phyloP scores from a whole-genome alignment of 1,284 basidiomycete genomes.

The Xanthoconium separans region DNA sequence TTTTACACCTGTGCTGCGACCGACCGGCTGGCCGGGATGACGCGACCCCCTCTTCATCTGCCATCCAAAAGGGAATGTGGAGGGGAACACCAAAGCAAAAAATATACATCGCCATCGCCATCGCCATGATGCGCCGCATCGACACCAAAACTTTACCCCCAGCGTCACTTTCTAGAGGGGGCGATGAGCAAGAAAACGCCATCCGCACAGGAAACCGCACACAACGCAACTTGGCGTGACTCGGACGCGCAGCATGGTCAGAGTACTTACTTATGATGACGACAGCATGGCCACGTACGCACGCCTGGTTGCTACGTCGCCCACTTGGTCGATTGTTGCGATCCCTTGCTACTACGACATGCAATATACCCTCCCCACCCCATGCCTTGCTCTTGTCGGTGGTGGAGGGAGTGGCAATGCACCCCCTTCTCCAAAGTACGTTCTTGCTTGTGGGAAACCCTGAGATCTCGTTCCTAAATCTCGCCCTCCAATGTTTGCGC shows the following conservation, averaged over 20 bases:
- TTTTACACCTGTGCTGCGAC: too few relatives aligned
- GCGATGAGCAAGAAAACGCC: too few relatives aligned
- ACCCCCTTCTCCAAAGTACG: too few relatives aligned
- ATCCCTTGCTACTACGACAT: background rate
- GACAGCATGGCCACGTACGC: background rate
- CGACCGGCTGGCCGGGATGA: background rate
- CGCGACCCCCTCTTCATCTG: background rate
- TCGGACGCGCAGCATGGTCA: too few relatives aligned
- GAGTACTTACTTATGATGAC: too few relatives aligned
- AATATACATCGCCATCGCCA: background rate
- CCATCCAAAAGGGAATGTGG: background rate
- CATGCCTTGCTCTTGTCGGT: background rate
- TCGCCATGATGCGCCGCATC: background rate
- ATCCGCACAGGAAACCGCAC: too few relatives aligned
- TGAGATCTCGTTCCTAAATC: slow-evolving; percentile 23
- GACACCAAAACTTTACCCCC: too few relatives aligned
- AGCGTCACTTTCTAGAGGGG: too few relatives aligned
- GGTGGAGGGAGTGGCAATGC: too few relatives aligned
- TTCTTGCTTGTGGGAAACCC: too few relatives aligned
- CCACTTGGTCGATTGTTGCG: slow-evolving; percentile 7
- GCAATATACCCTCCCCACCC: background rate
- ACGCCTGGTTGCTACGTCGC: slow-evolving; percentile 11
- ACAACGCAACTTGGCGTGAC: too few relatives aligned
- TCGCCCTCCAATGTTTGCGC: slow-evolving; percentile 1
- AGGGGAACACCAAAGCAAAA: background rate